phyloP scores from a whole-genome alignment of 306 rosid genomes.

The Herpetospermum pedunculosum region DNA sequence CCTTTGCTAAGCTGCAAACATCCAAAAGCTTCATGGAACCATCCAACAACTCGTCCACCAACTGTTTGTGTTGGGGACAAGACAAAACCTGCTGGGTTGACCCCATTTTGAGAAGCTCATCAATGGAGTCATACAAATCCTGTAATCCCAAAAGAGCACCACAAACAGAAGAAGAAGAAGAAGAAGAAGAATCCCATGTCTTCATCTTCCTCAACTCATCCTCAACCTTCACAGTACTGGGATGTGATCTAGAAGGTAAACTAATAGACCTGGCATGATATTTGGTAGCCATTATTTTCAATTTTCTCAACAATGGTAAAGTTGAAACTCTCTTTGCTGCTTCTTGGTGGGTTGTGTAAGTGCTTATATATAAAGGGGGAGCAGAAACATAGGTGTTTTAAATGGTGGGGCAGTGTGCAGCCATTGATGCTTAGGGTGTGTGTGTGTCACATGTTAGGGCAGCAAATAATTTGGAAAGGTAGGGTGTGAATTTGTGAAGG shows the following conservation, averaged over 20 bases:
- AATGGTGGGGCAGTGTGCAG: not conserved
- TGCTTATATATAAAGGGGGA: not conserved
- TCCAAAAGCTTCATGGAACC: conserved; percentile 52
- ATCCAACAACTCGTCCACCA: conserved; percentile 44
- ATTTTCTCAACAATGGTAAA: not conserved
- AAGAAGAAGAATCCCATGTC: conserved; percentile 25
- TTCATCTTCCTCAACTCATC: conserved; percentile 35
- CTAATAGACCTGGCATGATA: conserved; percentile 44
- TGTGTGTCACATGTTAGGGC: conserved; percentile 6
- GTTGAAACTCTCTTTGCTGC: not conserved
- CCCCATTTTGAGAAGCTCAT: conserved; percentile 44
- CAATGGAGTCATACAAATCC: conserved; percentile 34
- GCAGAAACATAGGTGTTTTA: not conserved
- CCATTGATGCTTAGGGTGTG: not conserved
- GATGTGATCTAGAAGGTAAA: conserved; percentile 59
- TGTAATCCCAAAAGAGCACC: conserved; percentile 27
- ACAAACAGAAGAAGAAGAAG: conserved; percentile 29
- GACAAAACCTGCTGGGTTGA: conserved; percentile 44
- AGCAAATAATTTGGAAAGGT: not conserved
- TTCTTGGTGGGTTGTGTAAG: not conserved
- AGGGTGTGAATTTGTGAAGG: not conserved
- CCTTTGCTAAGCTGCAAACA: conserved; percentile 44
- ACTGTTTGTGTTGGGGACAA: conserved; percentile 21
- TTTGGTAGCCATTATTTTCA: conserved; percentile 24
- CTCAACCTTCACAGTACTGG: conserved; percentile 30